A percentile compares a stretch with the other conserved stretches of the same genome.
phyloP scores from a whole-genome alignment of 106 monocot genomes.

The Allium fistulosum region DNA sequence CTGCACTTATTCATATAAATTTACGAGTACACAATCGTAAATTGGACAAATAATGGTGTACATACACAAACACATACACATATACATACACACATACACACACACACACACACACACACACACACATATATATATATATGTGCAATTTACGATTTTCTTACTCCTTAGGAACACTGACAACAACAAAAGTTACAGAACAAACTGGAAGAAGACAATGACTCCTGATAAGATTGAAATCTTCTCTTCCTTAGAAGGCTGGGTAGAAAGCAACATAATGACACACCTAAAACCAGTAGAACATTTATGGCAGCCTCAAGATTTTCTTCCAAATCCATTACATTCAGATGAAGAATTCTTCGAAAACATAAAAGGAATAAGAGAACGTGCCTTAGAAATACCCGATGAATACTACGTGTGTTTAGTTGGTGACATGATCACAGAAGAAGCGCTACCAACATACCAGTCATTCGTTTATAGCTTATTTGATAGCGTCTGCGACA shows the following conservation, averaged over 20 bases:
- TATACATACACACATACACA: too few species aligned
- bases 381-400: conserved; percentile 1
- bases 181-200: neutral
- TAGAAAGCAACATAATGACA: conserved; percentile 3
- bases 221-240: neutral
- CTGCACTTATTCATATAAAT: too few species aligned
- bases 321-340: neutral
- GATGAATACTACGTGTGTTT: conserved; percentile 12
- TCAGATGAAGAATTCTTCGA: conserved; percentile 4
- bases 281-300: conserved; percentile 5
- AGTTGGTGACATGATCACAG: conserved; percentile 10
- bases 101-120: too few species aligned
- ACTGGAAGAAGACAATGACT: neutral
- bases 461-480: conserved; percentile 1
- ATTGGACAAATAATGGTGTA: too few species aligned
- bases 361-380: neutral
- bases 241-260: conserved; percentile 1
- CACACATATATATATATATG: too few species aligned
- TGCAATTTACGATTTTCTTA: too few species aligned
- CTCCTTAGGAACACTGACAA: too few species aligned
- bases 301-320: conserved; percentile 7
- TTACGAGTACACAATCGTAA: too few species aligned
- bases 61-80: too few species aligned
- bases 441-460: conserved; percentile 1
- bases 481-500: neutral